Base-by-base conservation (phyloP, 176 grass and related monocot species). In the Rhynchospora breviuscula region DNA sequence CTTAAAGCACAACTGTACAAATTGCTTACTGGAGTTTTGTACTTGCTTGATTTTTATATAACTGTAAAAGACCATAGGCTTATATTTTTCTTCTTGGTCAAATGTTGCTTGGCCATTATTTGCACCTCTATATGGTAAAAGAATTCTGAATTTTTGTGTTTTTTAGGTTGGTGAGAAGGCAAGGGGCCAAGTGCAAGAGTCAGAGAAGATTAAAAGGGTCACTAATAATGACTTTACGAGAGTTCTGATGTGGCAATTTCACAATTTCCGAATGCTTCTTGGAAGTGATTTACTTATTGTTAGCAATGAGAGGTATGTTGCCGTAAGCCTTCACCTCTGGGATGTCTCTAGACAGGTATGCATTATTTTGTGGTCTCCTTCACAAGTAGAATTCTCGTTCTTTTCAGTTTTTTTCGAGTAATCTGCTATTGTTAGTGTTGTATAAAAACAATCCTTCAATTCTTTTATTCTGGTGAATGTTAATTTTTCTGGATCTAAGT, bases 301-400 rank as follows among this genome's bases (percentile, higher is more conserved):
- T 86, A 95, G 96, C 89, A 99, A 95, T 84, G 96, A 99, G 76
- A 93, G 95, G 85, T 99, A 99, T 85, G 86, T 89, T 59, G 91
- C 96, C 33, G 93, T 99, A 48, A 99, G 96, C 81, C 92, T 99
- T 83, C 96, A 99, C 83, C 89, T 99, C 17, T 99, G 91, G 96
- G 96, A 99, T 88, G 62, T 99, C 64, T 99, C 93, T 8, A 90
- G 96, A 87, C 93, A 92, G 93, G 96, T 99, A 90, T 73, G 68
- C 18, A 72, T 84, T 85, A 13, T 69, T 95, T 85, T 26, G 9
- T 54, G 21, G 21, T 88, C 75, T 46, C 19, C 17, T 59, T 33
- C 49, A 51, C 12, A 14, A 29, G 51, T 31, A 56, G 13, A 54
- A 53, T 8, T 76, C 17, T 22, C 10, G 0, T 73, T 13, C 10